Evolutionary conservation across 164 flowering plant species (phyloP), one percentile per base, ranked within the genome.

Genomic region (Berberis thunbergii): DNA sequence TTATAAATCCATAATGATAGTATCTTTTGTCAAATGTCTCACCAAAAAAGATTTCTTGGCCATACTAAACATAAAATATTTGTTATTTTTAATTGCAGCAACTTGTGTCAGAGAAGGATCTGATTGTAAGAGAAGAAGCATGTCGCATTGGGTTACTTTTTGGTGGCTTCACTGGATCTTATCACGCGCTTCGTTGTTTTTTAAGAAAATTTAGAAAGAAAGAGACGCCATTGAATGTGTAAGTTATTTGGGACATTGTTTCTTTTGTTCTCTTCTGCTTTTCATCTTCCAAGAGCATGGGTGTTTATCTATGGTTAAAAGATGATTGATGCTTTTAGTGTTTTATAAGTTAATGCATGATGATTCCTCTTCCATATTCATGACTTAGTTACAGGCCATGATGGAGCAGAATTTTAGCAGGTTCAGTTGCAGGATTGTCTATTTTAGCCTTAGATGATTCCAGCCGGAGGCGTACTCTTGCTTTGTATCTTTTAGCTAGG

Each of bases 321-420:
- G 50, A 48, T 1, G 10, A 48, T 26, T 26, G 26, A 26, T 26
- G 26, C 26, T 26, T 26, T 26, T 26, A 26, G 26, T 26, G 26
- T 26, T 26, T 26, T 26, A 26, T 26, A 26, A 26, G n/a, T 69
- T 70, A 56, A 65, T 67, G 73, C 76, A 64, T 72, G 59, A 57
- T 74, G 41, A 62, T 67, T 70, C 69, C 72, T 65, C 68, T 76
- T 78, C 78, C 79, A 71, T 75, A 61, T 79, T 57, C 73, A 65
- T 87, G 83, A 88, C 93, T 72, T 81, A 77, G 81, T 82, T 88
- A 79, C 80, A 83, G 91, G 84, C 78, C 86, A 74, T 91, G 86
- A 84, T 89, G 92, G 85, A 79, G 82, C 98, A 94, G 98, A 81
- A 72, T 88, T 81, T 79, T 94, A 88, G 96, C 98, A 83, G 98